Evolutionary conservation across 2,329 filamentous ascomycete species (phyloP), one percentile per base, ranked within the genome.

Genomic region (Cryphonectria radicalis): DNA sequence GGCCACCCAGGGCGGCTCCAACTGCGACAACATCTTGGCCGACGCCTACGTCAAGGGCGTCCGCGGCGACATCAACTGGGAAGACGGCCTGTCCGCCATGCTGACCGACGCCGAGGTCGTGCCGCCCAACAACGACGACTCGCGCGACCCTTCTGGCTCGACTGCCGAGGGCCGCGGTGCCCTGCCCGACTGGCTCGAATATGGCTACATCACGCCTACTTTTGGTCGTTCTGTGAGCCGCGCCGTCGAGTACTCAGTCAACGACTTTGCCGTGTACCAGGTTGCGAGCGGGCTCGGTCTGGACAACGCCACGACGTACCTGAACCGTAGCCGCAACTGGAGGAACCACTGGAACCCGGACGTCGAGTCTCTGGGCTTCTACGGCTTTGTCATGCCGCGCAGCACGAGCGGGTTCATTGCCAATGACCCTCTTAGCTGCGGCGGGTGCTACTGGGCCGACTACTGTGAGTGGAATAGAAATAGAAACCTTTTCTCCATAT

Each of bases 1-100:
- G 13, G 87, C 88, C 22, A 88, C 89, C 0, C 91, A 93, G 43
- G 91, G 90, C 14, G 91, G 91, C 10, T 91, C 87, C 17, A 93
- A 93, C 76, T 87, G 88, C 4, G 91, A 93, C 77, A 93, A 91
- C 70, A 86, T 93, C 4, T 86, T 93, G 22, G 91, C 91, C 2
- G 91, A 93, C 76, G 91, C 91, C 0, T 93, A 88, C 73, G 85
- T 92, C 42, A 93, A 93, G 77, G 90, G 90, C 0, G 85, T 93
- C 3, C 82, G 85, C 17, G 90, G 89, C 5, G 81, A 81, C 4
- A 82, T 93, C 60, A 82, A 93, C 78, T 93, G 91, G 91, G 80
- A 83, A 3, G 86, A 88, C 68, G 90, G 85, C 4, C 91, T 88
- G 74, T 80, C 83, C 6, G 89, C 90, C 63, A 91, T 92, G 89